Percentiles rank a stretch among this genome's conserved stretches.
These are phyloP conservation scores for Euryodendron excelsum DNA, from an alignment of 148 eudicot genomes.

Conservation along the genomic window DNA sequence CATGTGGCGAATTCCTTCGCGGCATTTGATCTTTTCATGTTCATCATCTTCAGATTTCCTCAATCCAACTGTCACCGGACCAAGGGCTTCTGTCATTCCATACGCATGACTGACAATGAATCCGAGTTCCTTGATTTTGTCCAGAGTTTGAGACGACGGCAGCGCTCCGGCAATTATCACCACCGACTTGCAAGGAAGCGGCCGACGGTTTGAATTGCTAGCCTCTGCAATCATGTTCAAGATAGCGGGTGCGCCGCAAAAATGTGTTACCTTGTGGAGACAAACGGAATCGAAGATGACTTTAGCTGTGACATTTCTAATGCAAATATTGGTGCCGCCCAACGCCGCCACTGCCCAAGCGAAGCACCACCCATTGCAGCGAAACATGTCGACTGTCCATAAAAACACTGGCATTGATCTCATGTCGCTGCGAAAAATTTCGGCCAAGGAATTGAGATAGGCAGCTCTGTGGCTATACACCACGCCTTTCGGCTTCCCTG, in stretches of 20 bases:
- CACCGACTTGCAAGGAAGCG: slow-evolving; percentile 26
- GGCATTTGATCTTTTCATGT: no score
- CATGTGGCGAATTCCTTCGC: slow-evolving; percentile 19
- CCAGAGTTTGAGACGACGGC: slow-evolving; percentile 39
- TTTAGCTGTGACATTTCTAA: slow-evolving; percentile 39
- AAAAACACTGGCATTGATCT: slow-evolving; percentile 17
- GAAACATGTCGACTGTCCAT: slow-evolving; percentile 47
- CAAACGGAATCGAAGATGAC: slow-evolving; percentile 36
- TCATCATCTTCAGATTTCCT: neutral
- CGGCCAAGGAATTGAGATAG: slow-evolving; percentile 26
- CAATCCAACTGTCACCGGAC: slow-evolving; percentile 15
- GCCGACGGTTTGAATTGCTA: slow-evolving; percentile 7
- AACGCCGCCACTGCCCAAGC: slow-evolving; percentile 65
- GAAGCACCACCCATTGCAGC: slow-evolving; percentile 54
- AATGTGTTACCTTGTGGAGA: slow-evolving; percentile 48
- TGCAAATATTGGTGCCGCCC: slow-evolving; percentile 63
- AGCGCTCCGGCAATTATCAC: slow-evolving; percentile 55
- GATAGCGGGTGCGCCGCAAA: slow-evolving; percentile 60
- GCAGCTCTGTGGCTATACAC: slow-evolving; percentile 42
- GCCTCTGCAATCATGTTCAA: slow-evolving; percentile 44
- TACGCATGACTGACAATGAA: slow-evolving; percentile 22
- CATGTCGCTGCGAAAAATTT: slow-evolving; percentile 22
- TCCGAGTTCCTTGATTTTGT: slow-evolving; percentile 22
- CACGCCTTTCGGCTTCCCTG: slow-evolving; percentile 38
- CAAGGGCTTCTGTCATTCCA: slow-evolving; percentile 44